phyloP scores from a whole-genome alignment of 306 rosid genomes.

The Oemleria cerasiformis region DNA sequence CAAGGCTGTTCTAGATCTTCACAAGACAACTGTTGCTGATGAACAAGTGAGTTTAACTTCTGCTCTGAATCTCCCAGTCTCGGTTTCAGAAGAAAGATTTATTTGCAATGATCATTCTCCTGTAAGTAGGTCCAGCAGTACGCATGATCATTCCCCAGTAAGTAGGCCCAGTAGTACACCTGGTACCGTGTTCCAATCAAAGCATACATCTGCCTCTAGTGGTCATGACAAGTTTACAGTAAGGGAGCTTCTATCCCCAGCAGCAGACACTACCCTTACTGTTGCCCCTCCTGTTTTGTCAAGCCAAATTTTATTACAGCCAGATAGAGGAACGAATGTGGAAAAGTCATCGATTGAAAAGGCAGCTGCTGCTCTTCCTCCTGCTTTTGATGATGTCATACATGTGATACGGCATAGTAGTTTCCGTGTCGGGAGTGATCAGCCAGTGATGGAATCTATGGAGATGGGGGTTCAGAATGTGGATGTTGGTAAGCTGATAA shows the following conservation, averaged over 20 bases:
- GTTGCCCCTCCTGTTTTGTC: conserved; percentile 34
- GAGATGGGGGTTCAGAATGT: conserved; percentile 91
- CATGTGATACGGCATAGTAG: conserved; percentile 97
- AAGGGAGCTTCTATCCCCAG: conserved; percentile 59
- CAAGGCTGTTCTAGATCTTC: conserved; percentile 37
- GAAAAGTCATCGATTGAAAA: conserved; percentile 53
- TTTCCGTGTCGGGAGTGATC: conserved; percentile 89
- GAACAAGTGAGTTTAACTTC: conserved; percentile 27
- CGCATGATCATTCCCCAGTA: conserved; percentile 29
- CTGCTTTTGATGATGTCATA: conserved; percentile 89
- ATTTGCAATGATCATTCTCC: conserved; percentile 35
- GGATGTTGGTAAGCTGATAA: conserved; percentile 75
- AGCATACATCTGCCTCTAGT: conserved; percentile 27
- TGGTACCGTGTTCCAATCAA: conserved; percentile 34
- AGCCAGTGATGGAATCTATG: conserved; percentile 65
- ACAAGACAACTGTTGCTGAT: conserved; percentile 28
- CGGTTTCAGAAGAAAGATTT: conserved; percentile 43
- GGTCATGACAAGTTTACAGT: conserved; percentile 85
- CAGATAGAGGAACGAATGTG: conserved; percentile 43
- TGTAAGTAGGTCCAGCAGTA: conserved; percentile 32
- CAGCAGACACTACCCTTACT: conserved; percentile 43
- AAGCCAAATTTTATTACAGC: conserved; percentile 48
- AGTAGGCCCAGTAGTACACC: conserved; percentile 33
- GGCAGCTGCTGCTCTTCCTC: conserved; percentile 56
- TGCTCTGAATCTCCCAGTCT: conserved; percentile 30